phyloP scores from a whole-genome alignment of 352 stramenopile species.

The Bremia lactucae region DNA sequence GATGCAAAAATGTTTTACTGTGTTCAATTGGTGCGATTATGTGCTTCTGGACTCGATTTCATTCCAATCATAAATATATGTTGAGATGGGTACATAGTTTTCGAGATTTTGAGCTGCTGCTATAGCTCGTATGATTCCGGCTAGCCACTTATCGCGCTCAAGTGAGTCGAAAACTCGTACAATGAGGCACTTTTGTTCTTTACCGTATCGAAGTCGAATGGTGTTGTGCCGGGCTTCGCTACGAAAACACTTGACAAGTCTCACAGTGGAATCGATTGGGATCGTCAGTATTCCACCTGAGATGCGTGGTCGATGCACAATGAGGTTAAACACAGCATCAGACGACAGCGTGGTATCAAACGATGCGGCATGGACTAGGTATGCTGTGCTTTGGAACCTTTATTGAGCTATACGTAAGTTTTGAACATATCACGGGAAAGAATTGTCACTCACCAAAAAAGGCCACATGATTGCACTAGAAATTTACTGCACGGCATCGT shows the following conservation, averaged over 20 bases:
- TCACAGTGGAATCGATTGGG: conserved; percentile 10
- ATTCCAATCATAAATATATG: background rate
- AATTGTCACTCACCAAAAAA: conserved; percentile 3
- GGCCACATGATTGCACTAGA: conserved; percentile 6
- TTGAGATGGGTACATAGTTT: background rate
- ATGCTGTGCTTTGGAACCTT: conserved; percentile 10
- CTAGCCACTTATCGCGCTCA: conserved; percentile 9
- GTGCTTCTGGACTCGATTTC: background rate
- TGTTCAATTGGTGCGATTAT: background rate
- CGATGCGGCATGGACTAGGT: conserved; percentile 1
- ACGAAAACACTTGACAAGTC: conserved; percentile 8
- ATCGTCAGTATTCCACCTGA: conserved; percentile 8
- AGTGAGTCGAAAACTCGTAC: conserved; percentile 9
- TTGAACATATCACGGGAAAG: background rate
- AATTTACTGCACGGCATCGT: conserved; percentile 14
- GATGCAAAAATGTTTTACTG: background rate
- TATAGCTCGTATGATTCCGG: conserved; percentile 10
- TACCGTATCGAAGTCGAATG: conserved; percentile 10
- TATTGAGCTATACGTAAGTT: background rate
- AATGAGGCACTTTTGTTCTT: background rate
- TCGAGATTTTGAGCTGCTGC: background rate
- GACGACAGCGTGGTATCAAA: background rate
- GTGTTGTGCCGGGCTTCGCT: conserved; percentile 7
- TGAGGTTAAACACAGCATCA: conserved; percentile 8
- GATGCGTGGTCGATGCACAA: conserved; percentile 7